Percentiles rank a stretch among this genome's conserved stretches.
Evolutionary conservation across 768 basidiomycete species (phyloP).

Genomic region (Suillus placidus): DNA sequence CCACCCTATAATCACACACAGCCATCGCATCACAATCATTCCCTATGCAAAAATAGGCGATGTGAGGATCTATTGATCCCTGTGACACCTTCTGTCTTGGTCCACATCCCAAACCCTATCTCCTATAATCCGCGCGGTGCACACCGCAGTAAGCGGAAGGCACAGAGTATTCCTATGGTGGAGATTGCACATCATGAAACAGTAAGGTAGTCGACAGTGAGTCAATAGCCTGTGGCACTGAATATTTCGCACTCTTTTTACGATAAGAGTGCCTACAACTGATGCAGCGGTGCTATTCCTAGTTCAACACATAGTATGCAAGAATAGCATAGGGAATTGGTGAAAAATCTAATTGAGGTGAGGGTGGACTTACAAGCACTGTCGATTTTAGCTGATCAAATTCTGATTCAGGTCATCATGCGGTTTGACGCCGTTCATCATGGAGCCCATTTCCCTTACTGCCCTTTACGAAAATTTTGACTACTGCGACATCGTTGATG

Average conservation of each 20-base stretch:
- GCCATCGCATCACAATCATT: neutral
- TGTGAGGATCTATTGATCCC: constrained; percentile 10
- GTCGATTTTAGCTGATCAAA: neutral
- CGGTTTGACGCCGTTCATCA: neutral
- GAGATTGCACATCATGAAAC: neutral
- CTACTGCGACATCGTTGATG: neutral
- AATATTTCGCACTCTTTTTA: neutral
- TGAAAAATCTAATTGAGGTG: too few species aligned
- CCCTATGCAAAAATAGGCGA: neutral
- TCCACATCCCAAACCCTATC: constrained; percentile 8
- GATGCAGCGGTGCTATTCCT: neutral
- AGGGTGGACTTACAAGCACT: neutral
- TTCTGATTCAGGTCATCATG: neutral
- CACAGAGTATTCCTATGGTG: constrained; percentile 8
- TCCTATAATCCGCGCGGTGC: neutral
- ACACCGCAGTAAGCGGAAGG: neutral
- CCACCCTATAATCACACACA: constrained; percentile 12
- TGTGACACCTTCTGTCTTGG: neutral
- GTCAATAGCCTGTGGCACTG: neutral
- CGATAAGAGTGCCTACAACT: neutral
- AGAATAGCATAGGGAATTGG: neutral
- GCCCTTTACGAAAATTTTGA: neutral
- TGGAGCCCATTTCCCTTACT: neutral
- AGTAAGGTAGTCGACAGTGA: neutral
- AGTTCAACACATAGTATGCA: neutral